A percentile compares a stretch with the other conserved stretches of the same genome.
These are phyloP conservation scores for Neurospora africana DNA, from an alignment of 495 filamentous ascomycete genomes.

Conservation along the genomic window DNA sequence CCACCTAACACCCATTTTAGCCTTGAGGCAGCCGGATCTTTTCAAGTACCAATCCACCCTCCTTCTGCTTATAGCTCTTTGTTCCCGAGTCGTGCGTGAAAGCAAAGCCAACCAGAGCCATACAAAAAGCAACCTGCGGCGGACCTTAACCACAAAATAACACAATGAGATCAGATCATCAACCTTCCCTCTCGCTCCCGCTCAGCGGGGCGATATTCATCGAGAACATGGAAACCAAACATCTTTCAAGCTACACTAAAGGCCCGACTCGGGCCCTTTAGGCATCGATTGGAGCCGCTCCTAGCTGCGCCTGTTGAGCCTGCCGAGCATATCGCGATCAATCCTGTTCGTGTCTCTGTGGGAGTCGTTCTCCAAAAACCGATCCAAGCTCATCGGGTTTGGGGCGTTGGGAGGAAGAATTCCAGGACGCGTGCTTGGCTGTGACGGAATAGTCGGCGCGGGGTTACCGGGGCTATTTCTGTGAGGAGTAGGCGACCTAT, in stretches of 20 bases:
- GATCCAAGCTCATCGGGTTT: constrained; percentile 36
- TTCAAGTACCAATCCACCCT: neutral
- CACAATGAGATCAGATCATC: neutral
- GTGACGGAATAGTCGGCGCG: constrained; percentile 1
- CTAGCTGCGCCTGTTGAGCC: constrained; percentile 15
- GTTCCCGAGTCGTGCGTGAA: neutral
- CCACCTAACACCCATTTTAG: neutral
- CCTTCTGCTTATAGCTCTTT: neutral
- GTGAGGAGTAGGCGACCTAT: constrained; percentile 13
- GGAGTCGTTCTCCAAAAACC: constrained; percentile 25
- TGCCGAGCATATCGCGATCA: constrained; percentile 35
- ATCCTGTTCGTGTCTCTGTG: constrained; percentile 22
- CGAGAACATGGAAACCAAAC: neutral
- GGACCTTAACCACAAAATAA: neutral
- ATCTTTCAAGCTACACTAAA: neutral
- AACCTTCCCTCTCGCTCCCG: neutral
- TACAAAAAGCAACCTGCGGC: neutral
- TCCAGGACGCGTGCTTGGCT: neutral
- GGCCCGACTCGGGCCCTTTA: neutral
- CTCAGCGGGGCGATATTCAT: neutral
- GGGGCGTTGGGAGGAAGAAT: neutral
- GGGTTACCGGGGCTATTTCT: constrained; percentile 19
- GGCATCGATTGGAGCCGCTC: neutral
- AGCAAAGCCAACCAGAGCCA: neutral
- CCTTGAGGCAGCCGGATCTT: neutral